Evolutionary conservation across 768 basidiomycete genomes (phyloP).

Genomic region (Naganishia onofrii): DNA sequence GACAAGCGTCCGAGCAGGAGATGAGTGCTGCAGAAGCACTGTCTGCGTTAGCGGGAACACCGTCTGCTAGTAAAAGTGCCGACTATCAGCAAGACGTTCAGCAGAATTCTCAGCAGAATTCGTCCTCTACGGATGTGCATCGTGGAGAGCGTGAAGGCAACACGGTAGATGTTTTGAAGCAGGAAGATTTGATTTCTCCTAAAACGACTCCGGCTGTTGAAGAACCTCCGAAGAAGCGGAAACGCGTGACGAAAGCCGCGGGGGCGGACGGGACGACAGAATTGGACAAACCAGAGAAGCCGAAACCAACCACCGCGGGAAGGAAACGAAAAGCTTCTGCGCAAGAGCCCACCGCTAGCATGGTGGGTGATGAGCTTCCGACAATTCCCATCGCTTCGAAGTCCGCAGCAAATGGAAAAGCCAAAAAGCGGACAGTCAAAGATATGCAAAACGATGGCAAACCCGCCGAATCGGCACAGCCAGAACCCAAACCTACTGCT

Average conservation of each 20-base stretch:
- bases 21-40: slow-evolving; percentile 15
- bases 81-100: not conserved
- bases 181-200: slow-evolving; percentile 6
- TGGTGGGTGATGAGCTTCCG: not conserved
- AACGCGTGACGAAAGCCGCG: not conserved
- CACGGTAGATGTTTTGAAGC: not conserved
- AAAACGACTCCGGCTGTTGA: not conserved
- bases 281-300: not conserved
- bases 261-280: not conserved
- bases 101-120: not conserved
- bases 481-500: not conserved
- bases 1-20: slow-evolving; percentile 12
- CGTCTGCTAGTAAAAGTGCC: not conserved
- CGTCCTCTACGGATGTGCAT: not conserved
- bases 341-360: not conserved
- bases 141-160: not conserved
- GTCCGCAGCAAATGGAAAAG: not conserved
- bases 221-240: slow-evolving; percentile 2
- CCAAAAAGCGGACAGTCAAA: not conserved
- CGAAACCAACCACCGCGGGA: not conserved
- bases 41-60: slow-evolving; percentile 4
- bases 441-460: not conserved
- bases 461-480: not conserved
- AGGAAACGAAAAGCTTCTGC: slow-evolving; percentile 3
- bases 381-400: not conserved